phyloP scores from a whole-genome alignment of 2,329 filamentous ascomycete species.

The Podosphaera fusca region DNA sequence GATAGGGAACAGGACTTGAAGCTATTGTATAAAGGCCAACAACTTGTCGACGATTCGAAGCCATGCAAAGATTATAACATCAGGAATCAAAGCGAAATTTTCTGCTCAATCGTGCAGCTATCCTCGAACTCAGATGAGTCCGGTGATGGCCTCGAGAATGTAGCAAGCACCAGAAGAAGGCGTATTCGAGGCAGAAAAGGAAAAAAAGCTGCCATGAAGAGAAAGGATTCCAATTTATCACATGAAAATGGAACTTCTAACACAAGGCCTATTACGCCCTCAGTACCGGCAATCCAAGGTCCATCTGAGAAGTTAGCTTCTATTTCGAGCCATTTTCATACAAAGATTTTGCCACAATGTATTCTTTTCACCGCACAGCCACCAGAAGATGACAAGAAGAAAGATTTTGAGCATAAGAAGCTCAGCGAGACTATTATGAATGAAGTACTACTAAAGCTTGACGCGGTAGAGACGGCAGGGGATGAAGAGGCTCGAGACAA shows the following conservation, averaged over 20 bases:
- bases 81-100: conserved; percentile 36
- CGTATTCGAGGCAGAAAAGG: conserved; percentile 18
- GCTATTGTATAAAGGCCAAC: conserved; percentile 50
- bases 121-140: conserved; percentile 22
- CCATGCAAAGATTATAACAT: conserved; percentile 35
- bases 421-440: conserved; percentile 55
- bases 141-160: conserved; percentile 18
- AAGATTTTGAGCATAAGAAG: conserved; percentile 50
- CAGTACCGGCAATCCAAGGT: conserved; percentile 18
- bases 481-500: conserved; percentile 37
- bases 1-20: conserved; percentile 29
- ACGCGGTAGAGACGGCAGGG: conserved; percentile 52
- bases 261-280: conserved; percentile 13
- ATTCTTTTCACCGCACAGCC: conserved; percentile 36
- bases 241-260: conserved; percentile 14
- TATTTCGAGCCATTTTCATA: conserved; percentile 40
- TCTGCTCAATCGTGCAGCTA: conserved; percentile 32
- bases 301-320: conserved; percentile 40
- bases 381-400: conserved; percentile 41
- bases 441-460: conserved; percentile 53
- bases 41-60: conserved; percentile 38
- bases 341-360: conserved; percentile 41
- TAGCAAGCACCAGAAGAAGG: conserved; percentile 11
- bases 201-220: conserved; percentile 21
- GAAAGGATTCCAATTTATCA: conserved; percentile 12